phyloP scores from a whole-genome alignment of 83 land plant genomes.

The Thuja plicata region DNA sequence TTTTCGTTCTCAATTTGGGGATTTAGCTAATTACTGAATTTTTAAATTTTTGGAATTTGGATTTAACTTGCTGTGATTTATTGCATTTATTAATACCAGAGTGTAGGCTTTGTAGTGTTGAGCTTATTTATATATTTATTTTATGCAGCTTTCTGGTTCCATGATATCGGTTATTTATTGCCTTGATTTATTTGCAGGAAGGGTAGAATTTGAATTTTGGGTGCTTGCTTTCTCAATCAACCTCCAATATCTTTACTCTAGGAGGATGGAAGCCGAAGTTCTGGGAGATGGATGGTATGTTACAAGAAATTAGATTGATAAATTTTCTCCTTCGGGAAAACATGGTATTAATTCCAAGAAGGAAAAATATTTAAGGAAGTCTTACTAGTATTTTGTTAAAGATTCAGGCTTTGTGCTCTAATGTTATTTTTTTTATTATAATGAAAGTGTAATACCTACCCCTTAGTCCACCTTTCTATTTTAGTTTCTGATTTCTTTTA shows the following conservation, averaged over 20 bases:
- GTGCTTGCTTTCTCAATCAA: neutral
- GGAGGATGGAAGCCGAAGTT: neutral
- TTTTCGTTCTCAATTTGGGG: too few species aligned
- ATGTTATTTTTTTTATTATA: too few species aligned
- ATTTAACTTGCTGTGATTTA: neutral
- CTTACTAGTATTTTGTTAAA: constrained; percentile 10
- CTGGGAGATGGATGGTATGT: constrained; percentile 12
- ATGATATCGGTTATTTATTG: neutral
- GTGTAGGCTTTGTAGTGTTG: neutral
- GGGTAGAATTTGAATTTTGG: neutral
- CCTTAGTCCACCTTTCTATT: too few species aligned
- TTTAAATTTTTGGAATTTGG: neutral
- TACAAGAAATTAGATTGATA: constrained; percentile 10
- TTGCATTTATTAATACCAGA: neutral
- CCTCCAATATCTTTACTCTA: neutral
- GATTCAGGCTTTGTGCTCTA: too few species aligned
- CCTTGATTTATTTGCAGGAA: neutral
- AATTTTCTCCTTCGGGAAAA: constrained; percentile 11
- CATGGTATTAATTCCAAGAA: constrained; percentile 19
- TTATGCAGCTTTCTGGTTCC: neutral
- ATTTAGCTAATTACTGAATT: too few species aligned
- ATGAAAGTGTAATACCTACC: too few species aligned
- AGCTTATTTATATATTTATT: too few species aligned
- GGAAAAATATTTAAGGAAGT: constrained; percentile 11
- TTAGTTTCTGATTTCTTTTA: too few species aligned